Conservation (phyloP, 371 early-diverging fungal genomes). For the Lichtheimia hyalospora region DNA sequence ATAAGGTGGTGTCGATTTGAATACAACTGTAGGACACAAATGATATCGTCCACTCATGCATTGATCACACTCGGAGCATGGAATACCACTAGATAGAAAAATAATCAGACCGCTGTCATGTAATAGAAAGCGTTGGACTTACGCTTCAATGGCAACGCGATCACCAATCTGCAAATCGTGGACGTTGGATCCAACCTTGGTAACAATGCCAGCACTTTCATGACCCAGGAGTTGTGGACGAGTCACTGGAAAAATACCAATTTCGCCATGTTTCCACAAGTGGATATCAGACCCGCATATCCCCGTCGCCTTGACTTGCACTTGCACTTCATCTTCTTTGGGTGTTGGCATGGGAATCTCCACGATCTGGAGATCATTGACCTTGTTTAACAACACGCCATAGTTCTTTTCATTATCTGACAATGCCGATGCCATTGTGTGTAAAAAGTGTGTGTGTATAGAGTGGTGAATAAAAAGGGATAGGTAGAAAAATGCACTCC, state of each 20-base stretch:
- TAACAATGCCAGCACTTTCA: conserved; percentile 48
- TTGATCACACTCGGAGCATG: conserved; percentile 43
- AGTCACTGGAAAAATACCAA: conserved; percentile 44
- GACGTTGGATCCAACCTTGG: conserved; percentile 40
- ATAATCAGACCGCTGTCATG: not conserved
- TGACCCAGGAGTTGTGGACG: conserved; percentile 45
- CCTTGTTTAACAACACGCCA: conserved; percentile 38
- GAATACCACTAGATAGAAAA: conserved; percentile 38
- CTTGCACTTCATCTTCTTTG: conserved; percentile 31
- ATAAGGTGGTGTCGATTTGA: conserved; percentile 50
- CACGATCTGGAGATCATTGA: conserved; percentile 39
- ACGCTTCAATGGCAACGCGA: conserved; percentile 40
- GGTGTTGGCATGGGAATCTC: conserved; percentile 44
- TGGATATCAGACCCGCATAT: conserved; percentile 50
- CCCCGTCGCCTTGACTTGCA: conserved; percentile 48
- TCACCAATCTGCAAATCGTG: conserved; percentile 25
- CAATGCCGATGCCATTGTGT: not conserved
- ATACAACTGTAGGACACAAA: conserved; percentile 42
- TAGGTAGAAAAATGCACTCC: too few relatives aligned
- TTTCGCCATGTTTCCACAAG: conserved; percentile 46
- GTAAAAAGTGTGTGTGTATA: not conserved
- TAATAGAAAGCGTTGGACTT: conserved; percentile 5
- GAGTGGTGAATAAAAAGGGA: not conserved
- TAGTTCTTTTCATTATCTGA: conserved; percentile 21
- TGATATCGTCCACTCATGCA: conserved; percentile 49